phyloP scores from a whole-genome alignment of 345 rosid genomes.

The Moricandia moricandioides region DNA sequence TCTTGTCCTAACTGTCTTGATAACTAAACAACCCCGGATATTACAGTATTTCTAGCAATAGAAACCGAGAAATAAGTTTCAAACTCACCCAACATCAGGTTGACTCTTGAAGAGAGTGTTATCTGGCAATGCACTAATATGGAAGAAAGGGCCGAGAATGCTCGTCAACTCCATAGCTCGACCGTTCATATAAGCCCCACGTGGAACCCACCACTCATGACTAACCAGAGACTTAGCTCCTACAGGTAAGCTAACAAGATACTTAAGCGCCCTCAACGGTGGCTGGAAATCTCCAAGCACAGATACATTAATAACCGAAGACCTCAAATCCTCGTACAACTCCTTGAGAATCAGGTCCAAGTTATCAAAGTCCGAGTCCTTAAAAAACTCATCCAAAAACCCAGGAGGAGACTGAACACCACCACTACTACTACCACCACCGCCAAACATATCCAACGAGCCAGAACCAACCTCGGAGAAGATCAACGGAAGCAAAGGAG shows the following conservation, averaged over 20 bases:
- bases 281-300: conserved; percentile 87
- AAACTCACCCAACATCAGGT: conserved; percentile 95
- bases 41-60: not conserved
- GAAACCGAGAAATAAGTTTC: not conserved
- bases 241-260: conserved; percentile 62
- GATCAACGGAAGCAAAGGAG: conserved; percentile 67
- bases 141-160: conserved; percentile 93
- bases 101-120: conserved; percentile 75
- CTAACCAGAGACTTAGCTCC: conserved; percentile 81
- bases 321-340: conserved; percentile 89
- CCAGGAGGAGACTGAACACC: conserved; percentile 66
- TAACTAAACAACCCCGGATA: conserved; percentile 1
- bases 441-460: conserved; percentile 58
- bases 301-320: conserved; percentile 68
- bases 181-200: conserved; percentile 79
- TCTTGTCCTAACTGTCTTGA: not conserved
- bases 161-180: conserved; percentile 95
- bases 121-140: conserved; percentile 93
- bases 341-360: conserved; percentile 74
- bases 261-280: conserved; percentile 77
- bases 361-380: conserved; percentile 76
- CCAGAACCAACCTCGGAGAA: conserved; percentile 57
- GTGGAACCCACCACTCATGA: conserved; percentile 95
- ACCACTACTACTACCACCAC: conserved; percentile 39
- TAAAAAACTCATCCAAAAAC: conserved; percentile 76